Percentiles rank a stretch among this genome's conserved stretches.
phyloP scores from a whole-genome alignment of 768 basidiomycete genomes.

The Boletus vermiculosoides region DNA sequence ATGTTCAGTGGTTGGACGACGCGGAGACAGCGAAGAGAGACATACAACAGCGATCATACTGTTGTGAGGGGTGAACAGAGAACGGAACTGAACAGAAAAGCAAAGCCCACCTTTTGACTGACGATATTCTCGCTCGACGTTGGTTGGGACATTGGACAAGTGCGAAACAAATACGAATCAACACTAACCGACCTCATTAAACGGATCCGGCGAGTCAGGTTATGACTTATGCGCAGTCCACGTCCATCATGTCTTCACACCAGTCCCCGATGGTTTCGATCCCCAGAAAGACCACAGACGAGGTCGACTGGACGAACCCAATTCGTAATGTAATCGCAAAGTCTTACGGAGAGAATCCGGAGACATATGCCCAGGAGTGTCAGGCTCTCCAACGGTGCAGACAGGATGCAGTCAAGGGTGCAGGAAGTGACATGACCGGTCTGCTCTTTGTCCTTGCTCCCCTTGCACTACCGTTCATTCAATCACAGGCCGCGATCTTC shows the following conservation, averaged over 20 bases:
- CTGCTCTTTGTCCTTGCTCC: conserved; percentile 17
- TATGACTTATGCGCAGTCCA: not conserved
- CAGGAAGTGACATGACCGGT: conserved; percentile 96
- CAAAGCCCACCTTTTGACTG: conserved; percentile 73
- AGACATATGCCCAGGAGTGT: conserved; percentile 83
- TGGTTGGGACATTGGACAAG: conserved; percentile 52
- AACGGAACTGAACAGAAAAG: not conserved
- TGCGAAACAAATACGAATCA: conserved; percentile 24
- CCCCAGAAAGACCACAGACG: conserved; percentile 91
- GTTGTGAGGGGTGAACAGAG: not conserved
- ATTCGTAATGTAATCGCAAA: conserved; percentile 84
- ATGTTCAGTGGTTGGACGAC: conserved; percentile 12
- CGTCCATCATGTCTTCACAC: conserved; percentile 59
- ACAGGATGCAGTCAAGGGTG: conserved; percentile 94
- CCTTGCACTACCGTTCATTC: not conserved
- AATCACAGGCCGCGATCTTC: conserved; percentile 73
- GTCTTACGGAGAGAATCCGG: conserved; percentile 92
- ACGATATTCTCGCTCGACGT: conserved; percentile 88
- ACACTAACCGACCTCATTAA: not conserved
- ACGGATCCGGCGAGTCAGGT: not conserved
- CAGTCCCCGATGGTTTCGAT: conserved; percentile 90
- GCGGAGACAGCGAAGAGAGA: conserved; percentile 38
- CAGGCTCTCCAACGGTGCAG: conserved; percentile 83
- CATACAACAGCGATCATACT: conserved; percentile 88
- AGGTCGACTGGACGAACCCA: conserved; percentile 93